Conservation (phyloP, 1,284 basidiomycete species). For the Thelephora terrestris region DNA sequence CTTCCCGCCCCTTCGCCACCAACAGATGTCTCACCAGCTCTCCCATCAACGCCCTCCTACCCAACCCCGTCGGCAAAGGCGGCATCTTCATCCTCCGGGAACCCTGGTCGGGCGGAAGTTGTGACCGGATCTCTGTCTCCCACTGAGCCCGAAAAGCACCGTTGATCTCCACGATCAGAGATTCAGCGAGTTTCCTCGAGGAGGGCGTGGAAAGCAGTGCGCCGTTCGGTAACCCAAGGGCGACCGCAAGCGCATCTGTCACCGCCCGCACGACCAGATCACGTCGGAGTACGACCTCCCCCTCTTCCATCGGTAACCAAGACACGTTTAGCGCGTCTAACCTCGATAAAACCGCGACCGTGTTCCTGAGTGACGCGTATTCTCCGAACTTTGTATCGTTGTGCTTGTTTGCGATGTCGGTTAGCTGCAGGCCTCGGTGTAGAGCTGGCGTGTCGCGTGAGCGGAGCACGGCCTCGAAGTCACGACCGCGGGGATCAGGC, state of each 20-base stretch:
- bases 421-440: constrained; percentile 35
- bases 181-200: constrained; percentile 33
- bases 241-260: constrained; percentile 83
- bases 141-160: constrained; percentile 45
- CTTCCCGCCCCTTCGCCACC: constrained; percentile 54
- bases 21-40: constrained; percentile 48
- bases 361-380: constrained; percentile 56
- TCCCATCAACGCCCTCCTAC: constrained; percentile 28
- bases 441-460: constrained; percentile 23
- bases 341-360: constrained; percentile 55
- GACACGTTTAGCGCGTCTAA: constrained; percentile 46
- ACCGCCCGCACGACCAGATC: constrained; percentile 83
- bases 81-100: constrained; percentile 23
- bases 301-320: constrained; percentile 62
- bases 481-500: constrained; percentile 52
- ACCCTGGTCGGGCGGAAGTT: constrained; percentile 16
- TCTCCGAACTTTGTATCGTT: constrained; percentile 21
- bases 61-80: constrained; percentile 33
- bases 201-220: constrained; percentile 41
- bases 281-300: constrained; percentile 67
- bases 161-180: constrained; percentile 53
- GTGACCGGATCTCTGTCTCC: constrained; percentile 24
- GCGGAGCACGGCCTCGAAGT: constrained; percentile 45
- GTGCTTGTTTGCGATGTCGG: constrained; percentile 40
- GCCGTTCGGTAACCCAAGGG: constrained; percentile 78